Evolutionary conservation across 2,329 filamentous ascomycete genomes (phyloP), one percentile per base, ranked within the genome.

Genomic region (Domatiomyces globalis): DNA sequence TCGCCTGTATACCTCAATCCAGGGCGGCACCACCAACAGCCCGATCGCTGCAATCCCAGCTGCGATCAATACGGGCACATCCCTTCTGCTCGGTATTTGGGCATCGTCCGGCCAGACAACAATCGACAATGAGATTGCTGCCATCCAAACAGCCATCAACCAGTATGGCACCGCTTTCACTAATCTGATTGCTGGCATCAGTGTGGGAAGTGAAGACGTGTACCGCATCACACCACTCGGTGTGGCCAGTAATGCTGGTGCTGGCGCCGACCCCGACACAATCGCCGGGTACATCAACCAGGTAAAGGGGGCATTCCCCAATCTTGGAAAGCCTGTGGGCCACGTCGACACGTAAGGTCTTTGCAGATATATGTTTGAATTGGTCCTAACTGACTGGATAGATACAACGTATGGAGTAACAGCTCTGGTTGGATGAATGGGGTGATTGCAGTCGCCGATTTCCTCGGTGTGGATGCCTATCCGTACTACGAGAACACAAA

Each of bases 61-160:
- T 44, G 88, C 87, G 61, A 87, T 94, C 67, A 77, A 76, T 60
- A 86, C 86, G 62, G 77, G 87, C 61, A 94, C 86, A 1, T 75
- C 76, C 44, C 76, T 95, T 22, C 77, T 95, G 9, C 79, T 95
- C 10, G 87, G 87, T 59, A 72, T 95, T 48, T 95, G 88, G 88
- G 79, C 80, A 8, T 90, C 86, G 0, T 84, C 74, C 43, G 82
- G 81, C 48, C 71, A 77, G 50, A 72, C 68, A 4, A 66, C 65
- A 19, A 81, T 94, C 66, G 69, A 75, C 65, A 85, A 87, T 64
- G 87, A 95, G 70, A 70, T 94, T 46, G 65, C 73, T 2, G 87
- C 87, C 12, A 74, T 95, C 47, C 77, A 78, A 65, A 69, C 73
- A 44, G 85, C 87, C 58, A 83, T 89, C 58, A 58, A 68, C 47